Conservation (phyloP, 2,329 filamentous ascomycete genomes). For the Geosmithia flava region DNA sequence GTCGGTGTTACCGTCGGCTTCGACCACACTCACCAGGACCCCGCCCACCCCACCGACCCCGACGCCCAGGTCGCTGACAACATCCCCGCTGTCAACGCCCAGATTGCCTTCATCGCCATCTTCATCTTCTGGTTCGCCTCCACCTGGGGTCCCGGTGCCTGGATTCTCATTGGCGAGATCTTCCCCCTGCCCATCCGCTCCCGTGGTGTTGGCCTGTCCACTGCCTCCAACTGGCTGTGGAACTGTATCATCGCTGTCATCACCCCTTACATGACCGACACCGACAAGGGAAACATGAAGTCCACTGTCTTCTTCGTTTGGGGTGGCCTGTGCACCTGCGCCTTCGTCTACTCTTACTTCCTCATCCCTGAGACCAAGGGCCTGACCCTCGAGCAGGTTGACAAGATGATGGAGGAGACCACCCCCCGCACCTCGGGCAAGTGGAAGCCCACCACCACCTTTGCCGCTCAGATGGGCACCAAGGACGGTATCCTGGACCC, state of each 20-base stretch:
- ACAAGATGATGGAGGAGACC: slow-evolving; percentile 82
- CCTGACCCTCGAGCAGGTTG: slow-evolving; percentile 66
- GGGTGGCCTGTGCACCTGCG: slow-evolving; percentile 51
- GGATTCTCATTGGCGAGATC: slow-evolving; percentile 80
- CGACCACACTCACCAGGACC: slow-evolving; percentile 34
- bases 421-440: slow-evolving; percentile 63
- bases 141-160: slow-evolving; percentile 76
- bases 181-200: slow-evolving; percentile 84
- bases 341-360: slow-evolving; percentile 58
- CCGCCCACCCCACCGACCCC: slow-evolving; percentile 22
- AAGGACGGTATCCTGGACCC: slow-evolving; percentile 25
- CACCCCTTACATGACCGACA: slow-evolving; percentile 58
- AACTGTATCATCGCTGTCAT: slow-evolving; percentile 63
- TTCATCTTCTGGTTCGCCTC: slow-evolving; percentile 89
- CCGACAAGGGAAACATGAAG: slow-evolving; percentile 50
- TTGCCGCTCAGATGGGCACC: slow-evolving; percentile 33
- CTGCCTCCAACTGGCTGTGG: slow-evolving; percentile 87
- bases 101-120: slow-evolving; percentile 82
- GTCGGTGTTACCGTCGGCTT: slow-evolving; percentile 51
- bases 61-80: slow-evolving; percentile 31
- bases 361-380: slow-evolving; percentile 66
- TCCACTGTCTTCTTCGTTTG: slow-evolving; percentile 66
- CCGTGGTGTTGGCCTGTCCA: slow-evolving; percentile 75
- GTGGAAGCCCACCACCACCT: slow-evolving; percentile 64
- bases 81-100: slow-evolving; percentile 46